Evolutionary conservation across 441 rosid species (phyloP), one percentile per base, ranked within the genome.

Genomic region (Populus hybrid): DNA sequence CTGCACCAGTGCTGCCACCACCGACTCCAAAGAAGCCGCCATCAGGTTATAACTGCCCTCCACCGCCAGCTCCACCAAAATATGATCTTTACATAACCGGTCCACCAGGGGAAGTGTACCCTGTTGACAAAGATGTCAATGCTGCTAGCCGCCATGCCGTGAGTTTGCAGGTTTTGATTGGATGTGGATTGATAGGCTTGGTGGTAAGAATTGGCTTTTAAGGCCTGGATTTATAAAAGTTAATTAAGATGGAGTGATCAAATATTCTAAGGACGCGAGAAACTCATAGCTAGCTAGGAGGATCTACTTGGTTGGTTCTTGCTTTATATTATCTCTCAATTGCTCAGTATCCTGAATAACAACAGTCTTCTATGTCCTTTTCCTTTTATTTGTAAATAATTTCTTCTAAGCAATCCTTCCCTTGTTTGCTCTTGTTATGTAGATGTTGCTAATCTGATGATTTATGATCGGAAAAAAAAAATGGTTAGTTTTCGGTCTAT

Each of bases 71-170:
- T 4, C 91, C 98, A 18, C 32, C 95, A 1, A 81, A 90, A 9
- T 81, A 81, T 73, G 84, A 30, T 30, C 32, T 91, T n/a, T n/a
- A n/a, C n/a, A n/a, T n/a, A n/a, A n/a, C n/a, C n/a, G n/a, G n/a
- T n/a, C n/a, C n/a, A n/a, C n/a, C n/a, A 1, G 98, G 95, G 64
- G 81, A 79, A 57, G 64, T 94, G 83, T 94, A 92, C 82, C 91
- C 95, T 0, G 34, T 94, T 74, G 97, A 86, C 84, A 86, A 79
- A 26, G 67, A 71, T 36, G 88, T 82, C 65, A 61, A 76, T 1
- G 89, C 83, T 1, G 86, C 83, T 38, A 63, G 75, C 74, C 65
- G 75, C 35, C 65, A 32, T 24, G 63, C 76, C 5, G 73, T 80
- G 30, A 78, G 70, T 73, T 54, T 80, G 81, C 81, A 74, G 11